These are phyloP conservation scores for Tuber microsphaerosporum DNA, from an alignment of 495 filamentous ascomycete genomes.

Conservation along the genomic window DNA sequence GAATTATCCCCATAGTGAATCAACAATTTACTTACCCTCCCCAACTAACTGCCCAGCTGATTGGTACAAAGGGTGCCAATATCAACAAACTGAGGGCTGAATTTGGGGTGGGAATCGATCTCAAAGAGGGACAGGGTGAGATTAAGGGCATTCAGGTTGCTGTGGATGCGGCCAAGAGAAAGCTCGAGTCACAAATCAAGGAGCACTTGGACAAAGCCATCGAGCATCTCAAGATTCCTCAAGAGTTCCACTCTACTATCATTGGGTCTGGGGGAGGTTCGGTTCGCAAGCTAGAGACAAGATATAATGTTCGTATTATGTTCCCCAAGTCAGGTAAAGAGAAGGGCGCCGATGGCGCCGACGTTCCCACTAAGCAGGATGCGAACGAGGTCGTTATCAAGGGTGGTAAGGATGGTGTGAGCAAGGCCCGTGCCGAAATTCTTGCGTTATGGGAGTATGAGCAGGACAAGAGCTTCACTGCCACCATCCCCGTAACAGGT, in stretches of 20 bases:
- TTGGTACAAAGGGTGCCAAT: constrained; percentile 85
- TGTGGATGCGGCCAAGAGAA: constrained; percentile 62
- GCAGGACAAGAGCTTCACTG: constrained; percentile 70
- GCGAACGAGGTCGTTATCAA: constrained; percentile 85
- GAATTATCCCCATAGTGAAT: constrained; percentile 70
- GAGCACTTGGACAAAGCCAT: constrained; percentile 43
- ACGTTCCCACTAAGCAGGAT: constrained; percentile 60
- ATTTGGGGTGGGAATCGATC: constrained; percentile 94
- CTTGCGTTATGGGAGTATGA: constrained; percentile 77
- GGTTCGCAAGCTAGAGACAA: constrained; percentile 44
- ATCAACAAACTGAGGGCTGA: constrained; percentile 93
- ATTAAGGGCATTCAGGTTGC: constrained; percentile 57
- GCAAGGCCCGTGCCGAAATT: constrained; percentile 83
- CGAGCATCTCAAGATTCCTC: constrained; percentile 31
- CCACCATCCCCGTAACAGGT: constrained; percentile 74
- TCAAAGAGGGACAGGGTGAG: constrained; percentile 63
- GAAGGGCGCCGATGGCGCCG: constrained; percentile 60
- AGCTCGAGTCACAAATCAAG: constrained; percentile 43
- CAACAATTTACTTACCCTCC: constrained; percentile 85
- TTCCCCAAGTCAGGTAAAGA: constrained; percentile 73
- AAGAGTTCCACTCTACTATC: constrained; percentile 38
- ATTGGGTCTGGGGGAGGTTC: constrained; percentile 39
- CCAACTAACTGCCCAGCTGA: constrained; percentile 86
- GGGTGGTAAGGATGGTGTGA: constrained; percentile 83
- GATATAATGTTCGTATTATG: constrained; percentile 87